Evolutionary conservation across 164 flowering plant genomes (phyloP).

Genomic region (Litsea cubeba): DNA sequence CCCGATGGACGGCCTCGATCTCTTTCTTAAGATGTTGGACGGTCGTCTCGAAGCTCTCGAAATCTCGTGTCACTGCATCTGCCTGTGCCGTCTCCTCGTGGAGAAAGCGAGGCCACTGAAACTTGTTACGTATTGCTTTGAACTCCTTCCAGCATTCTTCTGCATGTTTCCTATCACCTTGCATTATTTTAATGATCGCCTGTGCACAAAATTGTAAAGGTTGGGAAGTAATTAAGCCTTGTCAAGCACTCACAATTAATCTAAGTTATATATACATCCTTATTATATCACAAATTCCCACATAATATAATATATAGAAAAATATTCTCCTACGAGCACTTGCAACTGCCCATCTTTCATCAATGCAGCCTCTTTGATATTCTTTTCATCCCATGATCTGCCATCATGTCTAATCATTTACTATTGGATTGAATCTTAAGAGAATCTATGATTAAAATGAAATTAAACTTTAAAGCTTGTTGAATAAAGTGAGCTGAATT

Average conservation of each 20-base stretch:
- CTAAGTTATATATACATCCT: too few relatives aligned
- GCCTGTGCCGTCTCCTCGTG: neutral
- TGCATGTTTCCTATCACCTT: neutral
- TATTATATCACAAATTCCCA: too few relatives aligned
- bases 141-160: neutral
- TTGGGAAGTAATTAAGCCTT: neutral
- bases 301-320: too few relatives aligned
- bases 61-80: neutral
- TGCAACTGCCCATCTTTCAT: too few relatives aligned
- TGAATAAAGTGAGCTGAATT: too few relatives aligned
- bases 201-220: neutral
- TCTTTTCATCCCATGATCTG: too few relatives aligned
- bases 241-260: neutral
- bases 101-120: neutral
- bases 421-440: too few relatives aligned
- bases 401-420: too few relatives aligned
- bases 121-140: neutral
- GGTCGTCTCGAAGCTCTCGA: neutral
- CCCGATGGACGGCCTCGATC: neutral
- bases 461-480: too few relatives aligned
- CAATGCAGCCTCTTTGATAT: too few relatives aligned
- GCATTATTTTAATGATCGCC: neutral
- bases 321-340: too few relatives aligned
- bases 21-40: slow-evolving; percentile 3
- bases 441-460: too few relatives aligned